These are phyloP conservation scores for Tulasnella sp. DNA, from an alignment of 768 basidiomycete species.

Conservation along the genomic window DNA sequence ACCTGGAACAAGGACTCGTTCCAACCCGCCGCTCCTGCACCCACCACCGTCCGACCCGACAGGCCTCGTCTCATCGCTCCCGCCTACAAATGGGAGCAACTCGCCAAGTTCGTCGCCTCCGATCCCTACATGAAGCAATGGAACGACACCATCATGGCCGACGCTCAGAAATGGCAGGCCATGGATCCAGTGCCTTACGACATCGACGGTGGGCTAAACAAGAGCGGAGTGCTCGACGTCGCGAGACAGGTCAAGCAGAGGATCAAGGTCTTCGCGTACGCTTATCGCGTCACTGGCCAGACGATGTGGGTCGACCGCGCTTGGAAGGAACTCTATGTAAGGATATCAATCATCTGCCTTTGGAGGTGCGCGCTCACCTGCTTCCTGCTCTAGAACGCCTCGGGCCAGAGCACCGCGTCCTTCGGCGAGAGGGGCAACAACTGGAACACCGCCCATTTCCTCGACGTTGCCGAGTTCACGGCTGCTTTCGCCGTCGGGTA, in stretches of 20 bases:
- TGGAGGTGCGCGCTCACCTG: conserved; percentile 1
- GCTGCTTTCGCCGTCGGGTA: conserved; percentile 91
- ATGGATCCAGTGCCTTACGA: conserved; percentile 68
- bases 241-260: conserved; percentile 90
- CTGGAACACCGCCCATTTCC: conserved; percentile 92
- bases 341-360: conserved; percentile 44
- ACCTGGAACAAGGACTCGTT: conserved; percentile 84
- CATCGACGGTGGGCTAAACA: conserved; percentile 66
- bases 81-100: conserved; percentile 84
- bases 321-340: conserved; percentile 79
- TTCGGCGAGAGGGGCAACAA: conserved; percentile 68
- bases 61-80: conserved; percentile 94
- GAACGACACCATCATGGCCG: conserved; percentile 89
- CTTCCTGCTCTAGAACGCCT: conserved; percentile 60
- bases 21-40: conserved; percentile 62
- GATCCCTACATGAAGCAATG: conserved; percentile 87
- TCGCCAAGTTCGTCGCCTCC: conserved; percentile 71
- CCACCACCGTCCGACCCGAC: conserved; percentile 66
- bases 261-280: conserved; percentile 91
- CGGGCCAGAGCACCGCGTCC: conserved; percentile 62
- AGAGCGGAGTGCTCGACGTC: conserved; percentile 88
- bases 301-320: conserved; percentile 87
- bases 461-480: conserved; percentile 87
- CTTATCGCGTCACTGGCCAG: conserved; percentile 87
- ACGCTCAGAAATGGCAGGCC: conserved; percentile 75